Evolutionary conservation across 2,329 filamentous ascomycete species (phyloP), one percentile per base, ranked within the genome.

Genomic region (Cercospora beticola): DNA sequence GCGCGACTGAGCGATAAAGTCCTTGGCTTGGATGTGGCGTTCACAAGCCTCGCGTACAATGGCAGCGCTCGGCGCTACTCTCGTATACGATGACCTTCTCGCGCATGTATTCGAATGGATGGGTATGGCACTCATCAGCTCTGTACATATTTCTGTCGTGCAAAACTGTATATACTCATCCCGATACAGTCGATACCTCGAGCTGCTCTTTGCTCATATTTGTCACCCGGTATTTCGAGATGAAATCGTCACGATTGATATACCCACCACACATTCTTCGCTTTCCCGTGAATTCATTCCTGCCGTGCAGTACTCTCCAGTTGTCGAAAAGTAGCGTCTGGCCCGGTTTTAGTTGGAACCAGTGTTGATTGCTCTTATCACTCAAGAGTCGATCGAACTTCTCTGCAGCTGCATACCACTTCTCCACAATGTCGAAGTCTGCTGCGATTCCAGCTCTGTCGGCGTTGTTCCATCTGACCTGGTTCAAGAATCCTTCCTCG

Each of bases 381-480:
- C 84, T 88, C 65, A 98, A 76, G 30, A 97, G 87, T 26, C 84
- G 81, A 71, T 92, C 85, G 84, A 90, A 98, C 74, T 88, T 88
- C 71, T 71, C 74, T 14, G 93, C 94, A 0, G 94, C 94, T 21
- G 83, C 79, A 78, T 97, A 98, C 93, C 94, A 98, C 43, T 80
- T 77, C 7, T 81, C 79, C 18, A 77, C 56, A 2, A 67, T 18
- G 10, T 82, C 79, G 18, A 85, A 74, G 4, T 88, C 86, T 52
- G 83, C 72, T 14, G 87, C 86, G 68, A 92, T 85, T 2, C 89
- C 86, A 1, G 91, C 92, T 49, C 95, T 86, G 78, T 98, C 95
- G 71, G 93, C 91, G 71, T 94, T 94, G 79, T 99, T 99, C 95
- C 95, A 99, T 64, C 94, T 86, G 6, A 98, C 84, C 66, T 93